Base-by-base conservation (phyloP, 169 alveolate genomes). In the Plasmodium gaboni region DNA sequence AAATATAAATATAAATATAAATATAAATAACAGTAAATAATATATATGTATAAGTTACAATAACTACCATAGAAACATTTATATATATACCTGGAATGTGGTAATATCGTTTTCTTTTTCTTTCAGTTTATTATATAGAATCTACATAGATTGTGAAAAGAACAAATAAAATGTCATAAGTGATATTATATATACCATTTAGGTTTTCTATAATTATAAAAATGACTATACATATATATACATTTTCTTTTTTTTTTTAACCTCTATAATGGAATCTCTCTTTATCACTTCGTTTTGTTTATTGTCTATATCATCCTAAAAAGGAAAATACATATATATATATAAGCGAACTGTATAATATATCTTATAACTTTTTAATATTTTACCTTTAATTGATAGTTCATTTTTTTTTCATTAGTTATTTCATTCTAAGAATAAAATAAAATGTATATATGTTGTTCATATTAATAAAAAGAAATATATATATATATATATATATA, bases 241-340 rank as follows among this genome's bases (percentile, higher is more conserved):
- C 38, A 26, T 50, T 32, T 67, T 32, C 61, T 67, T 24, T 32
- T 19, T 19, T 19, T 5, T n/a, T 1, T 74, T 46, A 64, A 74
- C 88, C 50, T 74, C 60, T 46, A 74, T 74, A 22, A 74, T 74
- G 15, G 88, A 74, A 22, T 74, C 76, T 71, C 88, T 74, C 51
- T 74, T 61, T 28, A 64, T 63, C 4, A 74, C 70, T 28, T 74
- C 88, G 8, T 32, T 53, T 2, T 48, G 26, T 63, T 74, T 74
- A 46, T 60, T 48, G 19, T 24, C 88, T 17, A 69, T 42, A 63
- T 61, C 74, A 32, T 74, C 68, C 88, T 74, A 74, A 63, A 24
- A 48, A 74, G 22, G 59, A 26, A 26, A 17, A 63, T 24, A 26
- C 15, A 12, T 26, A 60, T 42, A n/a, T 24, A 32, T 48, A 3